A percentile compares a stretch with the other conserved stretches of the same genome.
Evolutionary conservation across 2,329 filamentous ascomycete genomes (phyloP).

Genomic region (Mycosphaerella arachidis): DNA sequence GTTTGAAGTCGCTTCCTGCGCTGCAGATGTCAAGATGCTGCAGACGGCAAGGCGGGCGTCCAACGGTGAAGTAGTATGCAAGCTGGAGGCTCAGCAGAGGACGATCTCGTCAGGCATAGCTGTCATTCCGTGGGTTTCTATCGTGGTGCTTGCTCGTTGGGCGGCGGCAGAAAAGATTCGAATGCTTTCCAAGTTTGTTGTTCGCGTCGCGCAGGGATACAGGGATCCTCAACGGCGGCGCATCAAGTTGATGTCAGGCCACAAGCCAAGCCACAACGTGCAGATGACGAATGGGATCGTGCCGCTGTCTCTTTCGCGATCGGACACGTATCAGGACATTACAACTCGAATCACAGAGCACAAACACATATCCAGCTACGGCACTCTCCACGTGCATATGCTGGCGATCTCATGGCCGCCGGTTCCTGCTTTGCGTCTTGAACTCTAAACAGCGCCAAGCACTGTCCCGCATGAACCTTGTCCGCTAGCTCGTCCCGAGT

Average conservation of each 20-base stretch:
- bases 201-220: neutral
- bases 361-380: neutral
- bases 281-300: neutral
- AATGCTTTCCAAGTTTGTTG: neutral
- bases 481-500: neutral
- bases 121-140: neutral
- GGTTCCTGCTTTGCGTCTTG: neutral
- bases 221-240: neutral
- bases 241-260: neutral
- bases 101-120: neutral
- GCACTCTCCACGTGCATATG: neutral
- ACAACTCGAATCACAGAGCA: neutral
- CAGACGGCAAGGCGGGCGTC: neutral
- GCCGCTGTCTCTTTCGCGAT: neutral
- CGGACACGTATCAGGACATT: neutral
- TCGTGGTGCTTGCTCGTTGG: neutral
- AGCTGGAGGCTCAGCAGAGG: neutral
- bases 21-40: neutral
- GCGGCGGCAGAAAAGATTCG: neutral
- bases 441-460: neutral
- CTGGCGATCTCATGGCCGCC: neutral
- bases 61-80: neutral
- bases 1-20: neutral
- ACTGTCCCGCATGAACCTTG: neutral
- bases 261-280: neutral